Conservation (phyloP, 2,329 filamentous ascomycete species). For the Intubia oerlemansii region DNA sequence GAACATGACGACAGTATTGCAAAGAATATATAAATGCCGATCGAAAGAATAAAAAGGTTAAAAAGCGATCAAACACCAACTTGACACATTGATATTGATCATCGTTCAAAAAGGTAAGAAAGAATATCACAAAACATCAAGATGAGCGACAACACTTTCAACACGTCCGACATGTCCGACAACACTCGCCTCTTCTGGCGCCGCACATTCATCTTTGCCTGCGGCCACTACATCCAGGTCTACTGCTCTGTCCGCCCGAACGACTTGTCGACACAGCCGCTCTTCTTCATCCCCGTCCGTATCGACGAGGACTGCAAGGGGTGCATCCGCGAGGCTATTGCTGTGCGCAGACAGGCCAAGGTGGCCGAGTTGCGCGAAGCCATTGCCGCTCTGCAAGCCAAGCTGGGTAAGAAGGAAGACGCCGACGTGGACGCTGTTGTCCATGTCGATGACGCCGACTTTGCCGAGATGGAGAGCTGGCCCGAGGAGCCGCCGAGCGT, state of each 20-base stretch:
- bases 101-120: no score
- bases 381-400: not conserved
- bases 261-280: not conserved
- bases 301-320: not conserved
- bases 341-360: not conserved
- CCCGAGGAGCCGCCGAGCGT: not conserved
- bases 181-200: slow-evolving; percentile 1
- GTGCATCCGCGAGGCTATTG: not conserved
- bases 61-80: no score
- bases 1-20: no score
- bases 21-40: no score
- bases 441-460: no score
- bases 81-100: no score
- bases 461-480: no score
- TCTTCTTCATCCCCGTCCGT: slow-evolving; percentile 1
- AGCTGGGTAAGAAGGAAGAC: not conserved
- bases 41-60: no score
- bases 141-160: not conserved
- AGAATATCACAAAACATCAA: no score
- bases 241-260: not conserved
- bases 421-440: not conserved
- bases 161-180: not conserved
- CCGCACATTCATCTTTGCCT: slow-evolving; percentile 4
- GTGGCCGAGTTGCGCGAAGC: not conserved
- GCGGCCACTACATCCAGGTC: slow-evolving; percentile 1